Evolutionary conservation across 148 eudicot genomes (phyloP).

Genomic region (Pouteria glomerata): DNA sequence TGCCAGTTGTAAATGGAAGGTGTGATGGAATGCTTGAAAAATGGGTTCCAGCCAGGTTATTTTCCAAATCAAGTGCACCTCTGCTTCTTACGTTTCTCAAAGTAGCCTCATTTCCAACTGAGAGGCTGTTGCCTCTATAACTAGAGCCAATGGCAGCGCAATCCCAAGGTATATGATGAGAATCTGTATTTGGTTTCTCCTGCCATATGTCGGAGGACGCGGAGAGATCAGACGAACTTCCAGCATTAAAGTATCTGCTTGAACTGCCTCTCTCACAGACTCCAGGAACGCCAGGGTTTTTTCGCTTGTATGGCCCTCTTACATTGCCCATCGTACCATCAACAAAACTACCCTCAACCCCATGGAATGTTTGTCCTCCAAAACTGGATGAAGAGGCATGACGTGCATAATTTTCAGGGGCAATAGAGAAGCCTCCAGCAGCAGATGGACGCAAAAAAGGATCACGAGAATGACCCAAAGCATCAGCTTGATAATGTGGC

Average conservation of each 20-base stretch:
- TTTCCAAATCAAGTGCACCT: constrained; percentile 47
- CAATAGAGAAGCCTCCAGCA: constrained; percentile 34
- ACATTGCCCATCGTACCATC: constrained; percentile 43
- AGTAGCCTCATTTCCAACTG: constrained; percentile 51
- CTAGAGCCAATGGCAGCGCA: constrained; percentile 26
- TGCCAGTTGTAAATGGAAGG: constrained; percentile 31
- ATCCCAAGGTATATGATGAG: constrained; percentile 52
- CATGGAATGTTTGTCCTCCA: constrained; percentile 29
- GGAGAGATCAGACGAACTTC: constrained; percentile 54
- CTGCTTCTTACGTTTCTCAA: constrained; percentile 77
- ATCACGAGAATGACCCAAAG: constrained; percentile 44
- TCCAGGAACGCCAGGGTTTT: constrained; percentile 58
- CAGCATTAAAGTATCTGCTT: constrained; percentile 48
- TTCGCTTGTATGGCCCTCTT: constrained; percentile 60
- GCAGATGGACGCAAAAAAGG: constrained; percentile 43
- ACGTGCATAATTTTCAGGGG: constrained; percentile 50
- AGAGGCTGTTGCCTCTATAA: constrained; percentile 37
- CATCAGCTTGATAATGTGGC: constrained; percentile 48
- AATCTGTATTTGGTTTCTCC: constrained; percentile 49
- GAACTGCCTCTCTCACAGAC: constrained; percentile 52
- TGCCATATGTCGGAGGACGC: constrained; percentile 46
- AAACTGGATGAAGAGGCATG: constrained; percentile 62
- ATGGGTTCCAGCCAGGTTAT: constrained; percentile 38
- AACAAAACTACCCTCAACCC: constrained; percentile 43
- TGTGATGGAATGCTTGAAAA: constrained; percentile 34